These are phyloP conservation scores for Vittaforma corneae DNA, from an alignment of 371 early-diverging fungal genomes.

Conservation along the genomic window DNA sequence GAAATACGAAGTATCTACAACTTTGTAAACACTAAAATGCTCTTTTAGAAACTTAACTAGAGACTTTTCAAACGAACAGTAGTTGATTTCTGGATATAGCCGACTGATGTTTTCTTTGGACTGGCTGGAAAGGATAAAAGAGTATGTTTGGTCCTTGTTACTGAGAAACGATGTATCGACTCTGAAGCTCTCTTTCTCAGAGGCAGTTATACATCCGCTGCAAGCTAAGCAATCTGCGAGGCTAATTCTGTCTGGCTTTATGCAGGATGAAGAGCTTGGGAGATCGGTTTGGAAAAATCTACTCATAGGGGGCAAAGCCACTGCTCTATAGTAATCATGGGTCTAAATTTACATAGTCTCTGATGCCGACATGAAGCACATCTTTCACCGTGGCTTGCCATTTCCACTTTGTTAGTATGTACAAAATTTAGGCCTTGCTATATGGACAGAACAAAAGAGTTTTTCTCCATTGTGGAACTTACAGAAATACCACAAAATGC, in stretches of 20 bases:
- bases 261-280: slow-evolving; percentile 49
- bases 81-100: neutral
- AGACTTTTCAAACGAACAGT: slow-evolving; percentile 26
- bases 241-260: slow-evolving; percentile 16
- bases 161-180: slow-evolving; percentile 10
- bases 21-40: slow-evolving; percentile 5
- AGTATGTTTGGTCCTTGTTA: neutral
- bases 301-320: neutral
- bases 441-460: slow-evolving; percentile 57
- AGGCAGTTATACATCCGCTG: slow-evolving; percentile 46
- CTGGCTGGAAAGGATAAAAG: slow-evolving; percentile 44
- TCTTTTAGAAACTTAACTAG: slow-evolving; percentile 24
- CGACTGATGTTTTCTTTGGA: slow-evolving; percentile 38
- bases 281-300: slow-evolving; percentile 25
- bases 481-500: slow-evolving; percentile 44
- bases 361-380: too few species aligned
- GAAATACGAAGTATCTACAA: slow-evolving; percentile 43
- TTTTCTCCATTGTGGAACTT: slow-evolving; percentile 34
- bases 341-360: too few species aligned
- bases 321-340: neutral
- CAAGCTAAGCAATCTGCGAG: slow-evolving; percentile 53
- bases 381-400: slow-evolving; percentile 35
- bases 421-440: neutral
- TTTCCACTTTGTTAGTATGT: slow-evolving; percentile 8
- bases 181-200: slow-evolving; percentile 26